These are phyloP conservation scores for Colletotrichum sp. DNA, from an alignment of 2,329 filamentous ascomycete species.

Conservation along the genomic window DNA sequence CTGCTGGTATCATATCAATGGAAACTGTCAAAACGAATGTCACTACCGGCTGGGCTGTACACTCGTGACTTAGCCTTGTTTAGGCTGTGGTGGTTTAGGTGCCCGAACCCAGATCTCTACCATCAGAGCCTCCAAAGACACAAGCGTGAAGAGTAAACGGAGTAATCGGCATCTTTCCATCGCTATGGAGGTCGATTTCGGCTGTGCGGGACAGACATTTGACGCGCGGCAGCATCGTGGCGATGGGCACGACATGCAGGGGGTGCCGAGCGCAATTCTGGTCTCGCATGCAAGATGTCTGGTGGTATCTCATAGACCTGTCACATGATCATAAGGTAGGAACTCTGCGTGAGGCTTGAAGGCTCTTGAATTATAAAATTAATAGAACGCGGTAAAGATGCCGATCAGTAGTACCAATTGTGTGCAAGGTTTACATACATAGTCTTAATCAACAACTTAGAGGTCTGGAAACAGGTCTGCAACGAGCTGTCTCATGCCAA, in stretches of 20 bases:
- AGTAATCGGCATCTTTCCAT: background rate
- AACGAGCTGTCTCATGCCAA: background rate
- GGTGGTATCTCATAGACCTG: fast-evolving
- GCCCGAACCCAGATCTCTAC: too few relatives aligned
- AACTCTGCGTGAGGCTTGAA: fast-evolving
- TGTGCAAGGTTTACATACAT: background rate
- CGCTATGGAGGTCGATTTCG: fast-evolving
- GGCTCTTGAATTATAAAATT: fast-evolving
- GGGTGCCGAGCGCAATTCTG: background rate
- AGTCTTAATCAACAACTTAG: background rate
- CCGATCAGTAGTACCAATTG: too few relatives aligned
- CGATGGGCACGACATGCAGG: background rate
- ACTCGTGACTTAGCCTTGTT: too few relatives aligned
- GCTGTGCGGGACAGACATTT: background rate
- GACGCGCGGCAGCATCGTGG: background rate
- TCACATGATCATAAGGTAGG: background rate
- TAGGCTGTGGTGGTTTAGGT: too few relatives aligned
- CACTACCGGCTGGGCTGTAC: too few relatives aligned
- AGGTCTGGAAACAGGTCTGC: fast-evolving
- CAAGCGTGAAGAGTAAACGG: background rate
- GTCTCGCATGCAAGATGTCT: background rate
- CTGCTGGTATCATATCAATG: too few relatives aligned
- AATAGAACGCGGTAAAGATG: too few relatives aligned
- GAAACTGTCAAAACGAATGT: too few relatives aligned
- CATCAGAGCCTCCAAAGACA: too few relatives aligned